Evolutionary conservation across 805 yeast species (phyloP).

Genomic region (Pichia californica): DNA sequence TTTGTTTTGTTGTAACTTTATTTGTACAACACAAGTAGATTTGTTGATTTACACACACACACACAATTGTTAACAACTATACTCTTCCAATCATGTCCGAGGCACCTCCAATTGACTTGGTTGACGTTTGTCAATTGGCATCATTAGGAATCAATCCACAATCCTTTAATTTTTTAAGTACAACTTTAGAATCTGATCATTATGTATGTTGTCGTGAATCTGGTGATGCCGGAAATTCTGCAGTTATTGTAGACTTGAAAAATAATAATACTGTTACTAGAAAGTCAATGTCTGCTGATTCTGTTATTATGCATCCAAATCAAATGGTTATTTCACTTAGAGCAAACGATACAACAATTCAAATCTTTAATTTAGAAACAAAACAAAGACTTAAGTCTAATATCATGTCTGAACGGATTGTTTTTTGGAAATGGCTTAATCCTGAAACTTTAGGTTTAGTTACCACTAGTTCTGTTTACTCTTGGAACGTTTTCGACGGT

Average conservation of each 20-base stretch:
- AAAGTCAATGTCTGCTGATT: slow-evolving; percentile 95
- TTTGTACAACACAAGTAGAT: too few relatives aligned
- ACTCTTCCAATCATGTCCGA: slow-evolving; percentile 35
- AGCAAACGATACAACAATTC: slow-evolving; percentile 94
- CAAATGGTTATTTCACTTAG: slow-evolving; percentile 85
- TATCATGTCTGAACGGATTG: slow-evolving; percentile 80
- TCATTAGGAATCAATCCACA: slow-evolving; percentile 78
- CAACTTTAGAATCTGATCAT: slow-evolving; percentile 89
- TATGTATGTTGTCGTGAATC: slow-evolving; percentile 79
- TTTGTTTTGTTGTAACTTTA: too few relatives aligned
- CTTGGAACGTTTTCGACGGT: slow-evolving; percentile 81
- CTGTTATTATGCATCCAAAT: slow-evolving; percentile 93
- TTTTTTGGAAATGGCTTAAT: slow-evolving; percentile 92
- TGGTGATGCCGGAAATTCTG: slow-evolving; percentile 66
- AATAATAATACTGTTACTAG: slow-evolving; percentile 75
- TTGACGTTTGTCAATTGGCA: slow-evolving; percentile 87
- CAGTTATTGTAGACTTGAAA: slow-evolving; percentile 83
- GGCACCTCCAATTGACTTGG: slow-evolving; percentile 87
- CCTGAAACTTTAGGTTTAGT: slow-evolving; percentile 72
- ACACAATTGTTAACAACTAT: neutral
- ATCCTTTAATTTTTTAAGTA: slow-evolving; percentile 85
- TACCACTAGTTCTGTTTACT: slow-evolving; percentile 66
- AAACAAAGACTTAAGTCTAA: slow-evolving; percentile 87
- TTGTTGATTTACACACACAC: too few relatives aligned
- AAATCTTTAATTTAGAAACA: slow-evolving; percentile 81